phyloP scores from a whole-genome alignment of 768 basidiomycete species.

The Rhodotorula toruloides region DNA sequence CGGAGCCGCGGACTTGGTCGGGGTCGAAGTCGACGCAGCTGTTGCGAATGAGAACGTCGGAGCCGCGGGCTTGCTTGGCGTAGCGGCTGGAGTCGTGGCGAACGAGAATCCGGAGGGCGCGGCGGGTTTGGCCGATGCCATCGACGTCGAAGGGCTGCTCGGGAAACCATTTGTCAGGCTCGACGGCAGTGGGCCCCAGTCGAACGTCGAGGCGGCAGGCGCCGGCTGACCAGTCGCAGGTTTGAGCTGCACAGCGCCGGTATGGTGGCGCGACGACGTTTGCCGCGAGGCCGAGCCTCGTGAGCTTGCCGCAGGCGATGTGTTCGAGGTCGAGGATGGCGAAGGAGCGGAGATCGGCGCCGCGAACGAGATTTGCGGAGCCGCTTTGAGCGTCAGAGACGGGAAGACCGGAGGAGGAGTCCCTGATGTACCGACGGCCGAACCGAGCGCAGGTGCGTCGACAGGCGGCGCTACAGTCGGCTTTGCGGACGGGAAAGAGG shows the following conservation, averaged over 20 bases:
- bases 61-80: background rate
- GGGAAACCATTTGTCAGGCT: too few relatives aligned
- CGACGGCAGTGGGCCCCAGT: slow-evolving; percentile 26
- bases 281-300: slow-evolving; percentile 10
- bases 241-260: slow-evolving; percentile 23
- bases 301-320: background rate
- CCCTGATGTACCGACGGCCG: background rate
- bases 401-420: background rate
- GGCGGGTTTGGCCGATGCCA: background rate
- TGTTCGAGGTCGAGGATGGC: background rate
- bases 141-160: background rate
- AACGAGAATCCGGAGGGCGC: background rate
- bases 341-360: background rate
- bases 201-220: slow-evolving; percentile 11
- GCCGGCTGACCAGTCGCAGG: background rate
- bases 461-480: background rate
- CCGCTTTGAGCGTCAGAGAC: slow-evolving; percentile 4
- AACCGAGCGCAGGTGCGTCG: background rate
- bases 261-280: slow-evolving; percentile 11
- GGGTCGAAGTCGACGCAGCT: background rate
- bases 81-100: background rate
- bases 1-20: background rate
- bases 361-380: slow-evolving; percentile 5
- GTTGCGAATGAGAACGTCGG: background rate
- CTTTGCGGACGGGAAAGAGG: background rate